Evolutionary conservation across 371 early-diverging fungal species (phyloP).

Genomic region (Antonospora locustae): DNA sequence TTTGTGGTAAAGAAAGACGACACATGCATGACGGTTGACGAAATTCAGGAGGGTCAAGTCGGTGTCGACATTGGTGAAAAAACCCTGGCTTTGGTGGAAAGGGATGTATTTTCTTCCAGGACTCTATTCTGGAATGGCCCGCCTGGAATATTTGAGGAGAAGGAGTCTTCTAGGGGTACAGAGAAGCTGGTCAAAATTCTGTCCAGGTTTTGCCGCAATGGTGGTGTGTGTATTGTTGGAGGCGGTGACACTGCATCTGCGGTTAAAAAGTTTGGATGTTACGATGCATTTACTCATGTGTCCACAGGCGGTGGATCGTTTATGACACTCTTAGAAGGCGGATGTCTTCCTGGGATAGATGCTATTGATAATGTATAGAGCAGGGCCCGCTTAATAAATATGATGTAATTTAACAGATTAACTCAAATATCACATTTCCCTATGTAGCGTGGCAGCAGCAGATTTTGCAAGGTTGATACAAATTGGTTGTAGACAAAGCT

Average conservation of each 20-base stretch:
- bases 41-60: conserved; percentile 19
- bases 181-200: conserved; percentile 66
- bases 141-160: conserved; percentile 88
- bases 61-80: conserved; percentile 80
- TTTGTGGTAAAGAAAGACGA: conserved; percentile 68
- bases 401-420: too few species aligned
- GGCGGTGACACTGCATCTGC: conserved; percentile 96
- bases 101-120: conserved; percentile 64
- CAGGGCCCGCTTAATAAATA: too few species aligned
- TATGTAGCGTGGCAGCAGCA: too few species aligned
- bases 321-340: conserved; percentile 81
- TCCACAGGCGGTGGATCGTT: conserved; percentile 91
- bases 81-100: conserved; percentile 62
- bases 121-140: conserved; percentile 95
- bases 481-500: too few species aligned
- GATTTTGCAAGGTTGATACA: too few species aligned
- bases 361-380: conserved; percentile 22
- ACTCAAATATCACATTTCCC: too few species aligned
- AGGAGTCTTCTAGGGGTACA: conserved; percentile 74
- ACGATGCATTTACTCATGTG: conserved; percentile 74
- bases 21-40: conserved; percentile 58
- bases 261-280: conserved; percentile 69
- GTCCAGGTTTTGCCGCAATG: conserved; percentile 62
- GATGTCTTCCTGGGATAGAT: conserved; percentile 52
- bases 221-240: conserved; percentile 64